Evolutionary conservation across 768 basidiomycete genomes (phyloP), one percentile per base, ranked within the genome.

Genomic region (Boletus rubropictus): DNA sequence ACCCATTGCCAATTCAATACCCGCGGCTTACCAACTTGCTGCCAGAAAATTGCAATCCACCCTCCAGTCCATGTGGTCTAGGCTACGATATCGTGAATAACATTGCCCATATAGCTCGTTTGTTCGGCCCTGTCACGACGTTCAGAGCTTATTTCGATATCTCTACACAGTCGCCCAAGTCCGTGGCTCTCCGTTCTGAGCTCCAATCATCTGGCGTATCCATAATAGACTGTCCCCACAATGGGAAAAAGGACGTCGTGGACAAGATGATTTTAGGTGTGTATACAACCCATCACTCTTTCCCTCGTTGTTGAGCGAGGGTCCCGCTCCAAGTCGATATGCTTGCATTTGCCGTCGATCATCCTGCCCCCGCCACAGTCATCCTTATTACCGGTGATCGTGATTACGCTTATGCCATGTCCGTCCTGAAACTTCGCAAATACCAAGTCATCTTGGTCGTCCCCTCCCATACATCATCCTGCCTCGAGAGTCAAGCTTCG

Each of bases 301-400:
- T 34, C 18, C 4, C 37, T 41, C 14, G 20, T 29, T 34, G 37
- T 48, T 51, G 20, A 53, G 32, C 33, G 27, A 47, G 31, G 39
- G n/a, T 17, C 29, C 41, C 35, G 31, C 39, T 36, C 18, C 8
- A 59, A 84, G 84, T 81, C 39, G 85, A 86, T 56, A 79, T 86
- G 72, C 65, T 86, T 47, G 70, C 77, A 7, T 76, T 79, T 59
- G 82, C 79, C n/a, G 75, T 82, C 56, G 84, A 86, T 64, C 74
- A 77, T 52, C 66, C 73, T 3, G 48, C 73, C 3, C 74, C 76
- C 48, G 57, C 74, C 22, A 82, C 81, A 14, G 65, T 84, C 53
- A 63, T 85, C 36, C 67, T 87, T 31, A 80, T 87, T 54, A 74
- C 83, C 0, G 81, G 78, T 15, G 82, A 86, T 62, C 72, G 81